phyloP scores from a whole-genome alignment of 177 flowering plant genomes.

The Vitis hybrid region DNA sequence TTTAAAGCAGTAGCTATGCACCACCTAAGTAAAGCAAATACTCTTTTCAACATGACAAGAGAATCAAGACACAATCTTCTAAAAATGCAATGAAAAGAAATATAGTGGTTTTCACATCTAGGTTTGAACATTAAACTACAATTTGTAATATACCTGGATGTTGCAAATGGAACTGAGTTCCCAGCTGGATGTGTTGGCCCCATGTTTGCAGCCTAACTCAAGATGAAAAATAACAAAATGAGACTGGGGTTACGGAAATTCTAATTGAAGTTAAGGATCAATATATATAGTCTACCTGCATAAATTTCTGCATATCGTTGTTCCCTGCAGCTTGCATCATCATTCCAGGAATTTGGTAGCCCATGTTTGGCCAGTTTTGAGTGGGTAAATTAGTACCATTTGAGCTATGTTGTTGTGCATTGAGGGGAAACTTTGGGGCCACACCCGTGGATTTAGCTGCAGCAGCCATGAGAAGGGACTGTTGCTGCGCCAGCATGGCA shows the following conservation, averaged over 20 bases:
- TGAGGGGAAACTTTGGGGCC: slow-evolving; percentile 31
- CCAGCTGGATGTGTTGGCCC: slow-evolving; percentile 31
- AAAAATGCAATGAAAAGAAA: too few species aligned
- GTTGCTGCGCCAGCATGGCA: slow-evolving; percentile 86
- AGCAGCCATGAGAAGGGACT: slow-evolving; percentile 82
- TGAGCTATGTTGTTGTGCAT: slow-evolving; percentile 35
- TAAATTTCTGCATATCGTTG: slow-evolving; percentile 39
- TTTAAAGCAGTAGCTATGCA: too few species aligned
- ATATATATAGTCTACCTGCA: slow-evolving; percentile 39
- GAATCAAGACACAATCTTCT: too few species aligned
- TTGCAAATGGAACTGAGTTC: slow-evolving; percentile 36
- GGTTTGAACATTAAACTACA: not conserved
- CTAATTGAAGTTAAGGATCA: not conserved
- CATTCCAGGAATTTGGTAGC: slow-evolving; percentile 57
- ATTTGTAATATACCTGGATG: slow-evolving; percentile 39
- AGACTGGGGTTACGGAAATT: not conserved
- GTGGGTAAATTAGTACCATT: slow-evolving; percentile 39
- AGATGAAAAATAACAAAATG: slow-evolving; percentile 4
- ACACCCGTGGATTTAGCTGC: slow-evolving; percentile 58
- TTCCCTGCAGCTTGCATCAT: slow-evolving; percentile 40
- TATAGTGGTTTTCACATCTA: too few species aligned
- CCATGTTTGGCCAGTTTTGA: slow-evolving; percentile 56
- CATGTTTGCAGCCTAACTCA: slow-evolving; percentile 35
- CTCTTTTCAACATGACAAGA: too few species aligned
- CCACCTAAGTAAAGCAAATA: too few species aligned